Base-by-base conservation (phyloP, 2,329 filamentous ascomycete species). In the Fonsecaea nubica region DNA sequence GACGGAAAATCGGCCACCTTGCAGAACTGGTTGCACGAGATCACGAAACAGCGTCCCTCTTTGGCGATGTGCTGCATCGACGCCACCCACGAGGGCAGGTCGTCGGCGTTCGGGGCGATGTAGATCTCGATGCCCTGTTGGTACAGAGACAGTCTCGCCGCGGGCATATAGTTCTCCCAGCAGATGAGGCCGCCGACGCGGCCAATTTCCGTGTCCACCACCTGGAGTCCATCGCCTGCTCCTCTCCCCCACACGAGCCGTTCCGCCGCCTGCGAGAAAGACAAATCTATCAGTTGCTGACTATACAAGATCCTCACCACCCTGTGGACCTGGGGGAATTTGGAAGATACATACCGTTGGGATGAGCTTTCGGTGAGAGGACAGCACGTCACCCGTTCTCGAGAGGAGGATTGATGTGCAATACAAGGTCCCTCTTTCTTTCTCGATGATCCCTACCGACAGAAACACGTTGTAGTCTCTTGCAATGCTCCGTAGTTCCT, bases 121-220 rank as follows among this genome's bases (percentile, higher is more conserved):
- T 94, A 97, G 12, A 97, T 80, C 76, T 96, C 96, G 74, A 97
- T 88, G 75, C 96, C 96, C 78, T 97, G 93, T 2, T 87, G 85
- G 77, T 97, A 97, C 38, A 97, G 83, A 13, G 88, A 85, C 76
- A 96, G 91, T 25, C 93, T 86, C 5, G 97, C 83, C 15, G 97
- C 81, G 0, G 93, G 93, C 93, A 96, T 97, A 80, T 94, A 96
- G 77, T 91, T 97, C 77, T 97, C 93, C 93, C 93, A 97, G 82
- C 93, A 97, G 71, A 97, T 96, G 5, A 92, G 93, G 2, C 91
- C 89, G 0, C 90, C 93, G 1, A 92, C 86, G 56, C 92, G 92
- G 68, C 89, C 89, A 76, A 97, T 92, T 25, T 83, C 86, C 1
- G 92, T 93, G 30, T 87, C 90, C 1, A 97, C 87, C 4, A 93